Percentiles rank a stretch among this genome's conserved stretches.
phyloP scores from a whole-genome alignment of 768 basidiomycete species.

The Boletus pseudopeckii region DNA sequence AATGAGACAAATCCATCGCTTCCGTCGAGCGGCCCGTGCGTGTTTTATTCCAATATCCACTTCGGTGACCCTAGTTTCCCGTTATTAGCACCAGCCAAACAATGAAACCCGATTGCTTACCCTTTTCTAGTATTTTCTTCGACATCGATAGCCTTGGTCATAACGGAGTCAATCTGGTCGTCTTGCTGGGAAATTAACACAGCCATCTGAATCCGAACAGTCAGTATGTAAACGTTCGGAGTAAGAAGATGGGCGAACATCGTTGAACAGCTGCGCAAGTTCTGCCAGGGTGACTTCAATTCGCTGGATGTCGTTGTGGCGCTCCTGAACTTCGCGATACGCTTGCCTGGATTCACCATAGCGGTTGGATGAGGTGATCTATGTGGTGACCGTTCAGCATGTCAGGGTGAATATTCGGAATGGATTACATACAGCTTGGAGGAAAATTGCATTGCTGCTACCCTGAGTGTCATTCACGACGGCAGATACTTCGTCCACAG shows the following conservation, averaged over 20 bases:
- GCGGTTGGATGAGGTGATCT: conserved; percentile 76
- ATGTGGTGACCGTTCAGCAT: not conserved
- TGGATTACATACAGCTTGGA: conserved; percentile 52
- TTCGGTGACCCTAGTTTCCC: conserved; percentile 48
- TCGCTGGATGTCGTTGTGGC: conserved; percentile 79
- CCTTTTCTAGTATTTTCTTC: conserved; percentile 68
- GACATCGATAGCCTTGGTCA: conserved; percentile 59
- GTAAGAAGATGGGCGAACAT: conserved; percentile 43
- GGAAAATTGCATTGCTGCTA: conserved; percentile 67
- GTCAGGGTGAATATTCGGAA: not conserved
- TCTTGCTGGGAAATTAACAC: conserved; percentile 78
- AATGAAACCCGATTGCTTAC: conserved; percentile 38
- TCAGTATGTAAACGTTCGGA: not conserved
- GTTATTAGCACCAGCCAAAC: not conserved
- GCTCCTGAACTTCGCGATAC: conserved; percentile 83
- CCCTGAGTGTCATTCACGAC: conserved; percentile 63
- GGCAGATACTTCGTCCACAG: conserved; percentile 70
- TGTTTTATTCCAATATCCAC: conserved; percentile 66
- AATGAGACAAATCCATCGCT: conserved; percentile 84
- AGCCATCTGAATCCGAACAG: conserved; percentile 55
- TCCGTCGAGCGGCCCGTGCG: conserved; percentile 69
- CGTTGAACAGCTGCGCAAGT: conserved; percentile 82
- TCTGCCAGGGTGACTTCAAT: conserved; percentile 89
- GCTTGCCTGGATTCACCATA: conserved; percentile 81
- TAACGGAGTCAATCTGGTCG: conserved; percentile 61